A percentile compares a stretch with the other conserved stretches of the same genome.
Evolutionary conservation across 2,329 filamentous ascomycete species (phyloP).

Genomic region (Epichloe uncinata): DNA sequence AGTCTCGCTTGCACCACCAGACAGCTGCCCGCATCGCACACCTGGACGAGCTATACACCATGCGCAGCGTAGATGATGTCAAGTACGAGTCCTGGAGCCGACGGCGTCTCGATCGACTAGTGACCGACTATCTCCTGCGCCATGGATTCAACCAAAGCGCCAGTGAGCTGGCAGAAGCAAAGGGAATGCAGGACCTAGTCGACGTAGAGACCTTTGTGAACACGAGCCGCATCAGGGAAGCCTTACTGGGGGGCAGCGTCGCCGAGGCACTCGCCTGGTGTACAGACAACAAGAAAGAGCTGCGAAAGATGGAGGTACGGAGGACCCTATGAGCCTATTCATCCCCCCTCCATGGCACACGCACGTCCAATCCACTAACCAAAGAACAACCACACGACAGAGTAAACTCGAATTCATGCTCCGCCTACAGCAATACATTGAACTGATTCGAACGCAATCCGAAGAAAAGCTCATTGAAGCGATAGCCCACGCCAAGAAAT

Average conservation of each 20-base stretch:
- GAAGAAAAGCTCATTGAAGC: constrained; percentile 59
- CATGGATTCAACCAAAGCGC: constrained; percentile 74
- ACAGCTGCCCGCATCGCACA: constrained; percentile 66
- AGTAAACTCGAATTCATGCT: constrained; percentile 87
- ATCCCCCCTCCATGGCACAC: neutral
- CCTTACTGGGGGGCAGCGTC: constrained; percentile 58
- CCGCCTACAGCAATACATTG: constrained; percentile 87
- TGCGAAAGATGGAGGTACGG: constrained; percentile 74
- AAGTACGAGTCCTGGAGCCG: constrained; percentile 89
- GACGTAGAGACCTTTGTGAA: constrained; percentile 80
- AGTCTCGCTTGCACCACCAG: constrained; percentile 61
- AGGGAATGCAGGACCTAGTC: constrained; percentile 66
- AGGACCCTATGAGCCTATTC: constrained; percentile 21
- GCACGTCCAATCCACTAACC: constrained; percentile 1
- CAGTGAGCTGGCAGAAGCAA: constrained; percentile 57
- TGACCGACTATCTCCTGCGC: constrained; percentile 87
- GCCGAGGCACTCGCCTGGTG: constrained; percentile 81
- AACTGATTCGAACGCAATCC: constrained; percentile 60
- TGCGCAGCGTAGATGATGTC: constrained; percentile 75
- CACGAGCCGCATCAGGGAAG: constrained; percentile 65
- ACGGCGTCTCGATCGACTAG: constrained; percentile 63
- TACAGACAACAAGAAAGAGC: constrained; percentile 78
- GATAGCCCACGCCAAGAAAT: constrained; percentile 68
- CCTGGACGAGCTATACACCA: constrained; percentile 65
- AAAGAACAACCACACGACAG: constrained; percentile 22